A percentile compares a stretch with the other conserved stretches of the same genome.
These are phyloP conservation scores for Cladosporium halotolerans DNA, from an alignment of 2,329 filamentous ascomycete genomes.

Conservation along the genomic window DNA sequence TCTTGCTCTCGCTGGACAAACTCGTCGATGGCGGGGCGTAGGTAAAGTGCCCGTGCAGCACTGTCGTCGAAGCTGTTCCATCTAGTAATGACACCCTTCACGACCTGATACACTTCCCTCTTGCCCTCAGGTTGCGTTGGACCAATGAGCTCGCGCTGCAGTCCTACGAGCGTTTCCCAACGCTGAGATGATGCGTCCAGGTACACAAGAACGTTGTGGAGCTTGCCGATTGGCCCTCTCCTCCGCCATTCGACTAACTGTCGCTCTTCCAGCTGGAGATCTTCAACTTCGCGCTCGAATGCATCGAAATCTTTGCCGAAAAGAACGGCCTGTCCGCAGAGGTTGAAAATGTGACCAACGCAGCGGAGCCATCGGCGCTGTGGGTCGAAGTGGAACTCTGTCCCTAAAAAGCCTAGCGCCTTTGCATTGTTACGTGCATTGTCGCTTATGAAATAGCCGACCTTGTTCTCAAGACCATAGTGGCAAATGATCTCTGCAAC, in stretches of 20 bases:
- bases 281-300: not conserved
- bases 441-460: constrained; percentile 17
- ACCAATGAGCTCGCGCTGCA: constrained; percentile 8
- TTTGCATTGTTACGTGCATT: constrained; percentile 18
- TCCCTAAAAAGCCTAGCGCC: not conserved
- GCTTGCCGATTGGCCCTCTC: constrained; percentile 12
- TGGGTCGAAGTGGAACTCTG: not conserved
- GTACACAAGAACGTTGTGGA: constrained; percentile 14
- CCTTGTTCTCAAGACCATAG: not conserved
- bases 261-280: constrained; percentile 10
- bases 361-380: constrained; percentile 11
- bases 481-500: constrained; percentile 7
- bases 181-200: constrained; percentile 11
- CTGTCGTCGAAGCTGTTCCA: constrained; percentile 14
- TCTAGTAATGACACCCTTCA: constrained; percentile 9
- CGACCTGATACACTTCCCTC: constrained; percentile 9
- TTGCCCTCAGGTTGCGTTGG: constrained; percentile 6
- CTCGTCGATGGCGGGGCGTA: constrained; percentile 12
- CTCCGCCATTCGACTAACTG: constrained; percentile 12
- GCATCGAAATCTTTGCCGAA: not conserved
- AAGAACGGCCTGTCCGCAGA: constrained; percentile 13
- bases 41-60: constrained; percentile 11
- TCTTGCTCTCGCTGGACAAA: constrained; percentile 1
- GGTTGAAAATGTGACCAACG: constrained; percentile 15
- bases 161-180: constrained; percentile 1